phyloP scores from a whole-genome alignment of 208 protist genomes.

The Trypanosoma theileri region DNA sequence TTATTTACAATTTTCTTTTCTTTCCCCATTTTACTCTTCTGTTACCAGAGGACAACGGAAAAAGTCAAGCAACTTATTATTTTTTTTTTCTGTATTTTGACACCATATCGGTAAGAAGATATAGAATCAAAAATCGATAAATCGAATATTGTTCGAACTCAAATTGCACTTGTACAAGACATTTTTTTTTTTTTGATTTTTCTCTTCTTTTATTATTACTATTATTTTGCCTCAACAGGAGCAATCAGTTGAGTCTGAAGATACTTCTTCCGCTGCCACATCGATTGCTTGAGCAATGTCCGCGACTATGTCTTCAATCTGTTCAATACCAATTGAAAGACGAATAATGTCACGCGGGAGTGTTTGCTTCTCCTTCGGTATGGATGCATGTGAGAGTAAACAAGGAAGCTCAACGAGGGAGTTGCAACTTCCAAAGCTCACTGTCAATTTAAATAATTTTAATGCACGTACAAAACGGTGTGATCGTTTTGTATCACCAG shows the following conservation, averaged over 20 bases:
- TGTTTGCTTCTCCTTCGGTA: slow-evolving; percentile 88
- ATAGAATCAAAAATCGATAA: too few species aligned
- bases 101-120: too few species aligned
- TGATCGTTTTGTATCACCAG: slow-evolving; percentile 56
- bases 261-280: slow-evolving; percentile 31
- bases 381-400: slow-evolving; percentile 94
- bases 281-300: slow-evolving; percentile 86
- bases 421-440: slow-evolving; percentile 94
- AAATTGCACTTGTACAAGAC: too few species aligned
- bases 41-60: too few species aligned
- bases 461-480: slow-evolving; percentile 76
- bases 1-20: too few species aligned
- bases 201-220: too few species aligned
- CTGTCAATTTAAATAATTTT: slow-evolving; percentile 92
- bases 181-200: too few species aligned
- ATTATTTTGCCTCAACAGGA: too few species aligned
- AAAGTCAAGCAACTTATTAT: too few species aligned
- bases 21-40: too few species aligned
- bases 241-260: not conserved
- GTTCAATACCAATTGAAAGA: slow-evolving; percentile 94
- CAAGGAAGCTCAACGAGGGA: slow-evolving; percentile 91
- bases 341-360: slow-evolving; percentile 88
- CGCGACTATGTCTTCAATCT: slow-evolving; percentile 89
- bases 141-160: too few species aligned
- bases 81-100: too few species aligned